These are phyloP conservation scores for Tuber umbilicatum DNA, from an alignment of 495 filamentous ascomycete species.

Conservation along the genomic window DNA sequence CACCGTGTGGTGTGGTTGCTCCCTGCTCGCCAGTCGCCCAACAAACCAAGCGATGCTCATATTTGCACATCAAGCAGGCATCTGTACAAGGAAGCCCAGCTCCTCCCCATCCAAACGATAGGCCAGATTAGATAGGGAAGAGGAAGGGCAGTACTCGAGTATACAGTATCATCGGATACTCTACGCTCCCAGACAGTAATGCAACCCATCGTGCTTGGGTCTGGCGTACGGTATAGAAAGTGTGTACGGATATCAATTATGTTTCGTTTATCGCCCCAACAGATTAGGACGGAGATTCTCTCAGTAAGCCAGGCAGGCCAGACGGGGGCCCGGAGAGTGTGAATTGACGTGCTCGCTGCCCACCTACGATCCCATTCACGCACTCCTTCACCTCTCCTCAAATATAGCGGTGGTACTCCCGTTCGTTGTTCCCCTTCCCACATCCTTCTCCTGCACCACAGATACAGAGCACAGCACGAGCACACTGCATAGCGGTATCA, in stretches of 20 bases:
- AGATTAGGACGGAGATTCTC: background rate
- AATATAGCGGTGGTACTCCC: background rate
- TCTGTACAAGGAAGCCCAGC: background rate
- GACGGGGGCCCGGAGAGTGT: background rate
- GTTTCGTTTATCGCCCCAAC: background rate
- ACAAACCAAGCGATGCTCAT: background rate
- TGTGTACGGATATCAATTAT: background rate
- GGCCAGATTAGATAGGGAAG: background rate
- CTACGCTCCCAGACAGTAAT: background rate
- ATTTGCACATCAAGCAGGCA: background rate
- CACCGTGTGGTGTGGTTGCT: background rate
- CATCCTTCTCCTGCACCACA: background rate
- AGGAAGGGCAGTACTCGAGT: too few species aligned
- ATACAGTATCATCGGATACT: too few species aligned
- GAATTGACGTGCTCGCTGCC: background rate
- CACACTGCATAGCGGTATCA: background rate
- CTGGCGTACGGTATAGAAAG: background rate
- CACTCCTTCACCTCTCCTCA: background rate
- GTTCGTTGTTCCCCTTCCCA: background rate
- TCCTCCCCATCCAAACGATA: background rate
- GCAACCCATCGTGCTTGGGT: background rate
- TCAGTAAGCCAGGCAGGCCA: background rate
- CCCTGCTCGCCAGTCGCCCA: background rate
- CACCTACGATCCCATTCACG: background rate
- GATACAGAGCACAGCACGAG: background rate